Conservation (phyloP, 225 moss, liverwort and hornwort species). For the Sphagnum contortum region DNA sequence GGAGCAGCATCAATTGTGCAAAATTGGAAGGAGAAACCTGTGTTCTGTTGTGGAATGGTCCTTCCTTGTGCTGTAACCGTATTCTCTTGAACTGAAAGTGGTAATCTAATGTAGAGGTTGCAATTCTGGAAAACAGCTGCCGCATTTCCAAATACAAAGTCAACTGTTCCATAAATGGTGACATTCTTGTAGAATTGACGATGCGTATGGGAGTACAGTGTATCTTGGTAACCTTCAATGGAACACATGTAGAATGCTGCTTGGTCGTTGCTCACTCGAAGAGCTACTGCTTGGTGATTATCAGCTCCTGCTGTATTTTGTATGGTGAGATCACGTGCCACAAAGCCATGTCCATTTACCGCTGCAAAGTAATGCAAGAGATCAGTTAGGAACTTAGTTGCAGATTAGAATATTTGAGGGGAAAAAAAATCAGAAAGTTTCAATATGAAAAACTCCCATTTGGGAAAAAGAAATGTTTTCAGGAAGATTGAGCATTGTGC, state of each 20-base stretch:
- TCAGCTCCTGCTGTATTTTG: conserved; percentile 65
- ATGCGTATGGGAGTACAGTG: conserved; percentile 55
- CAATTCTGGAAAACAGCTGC: conserved; percentile 65
- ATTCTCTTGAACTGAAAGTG: conserved; percentile 16
- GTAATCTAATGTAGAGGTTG: conserved; percentile 20
- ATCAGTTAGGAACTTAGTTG: neutral
- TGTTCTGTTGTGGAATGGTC: conserved; percentile 41
- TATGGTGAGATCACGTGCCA: conserved; percentile 55
- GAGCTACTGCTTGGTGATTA: conserved; percentile 64
- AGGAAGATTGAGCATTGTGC: too few species aligned
- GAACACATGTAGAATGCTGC: conserved; percentile 44
- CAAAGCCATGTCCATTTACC: conserved; percentile 37
- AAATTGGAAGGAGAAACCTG: conserved; percentile 62
- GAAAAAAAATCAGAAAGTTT: too few species aligned
- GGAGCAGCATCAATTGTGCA: conserved; percentile 36
- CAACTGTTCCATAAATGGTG: conserved; percentile 50
- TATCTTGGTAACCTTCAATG: conserved; percentile 71
- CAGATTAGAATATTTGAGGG: neutral
- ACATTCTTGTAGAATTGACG: conserved; percentile 64
- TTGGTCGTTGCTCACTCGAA: conserved; percentile 58
- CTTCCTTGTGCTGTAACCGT: conserved; percentile 66
- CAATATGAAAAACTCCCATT: too few species aligned
- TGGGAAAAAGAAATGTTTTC: too few species aligned
- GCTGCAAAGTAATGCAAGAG: conserved; percentile 11
- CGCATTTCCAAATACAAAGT: conserved; percentile 64